Evolutionary conservation across 768 basidiomycete genomes (phyloP), one percentile per base, ranked within the genome.

Genomic region (Kwoniella mangroviensis): DNA sequence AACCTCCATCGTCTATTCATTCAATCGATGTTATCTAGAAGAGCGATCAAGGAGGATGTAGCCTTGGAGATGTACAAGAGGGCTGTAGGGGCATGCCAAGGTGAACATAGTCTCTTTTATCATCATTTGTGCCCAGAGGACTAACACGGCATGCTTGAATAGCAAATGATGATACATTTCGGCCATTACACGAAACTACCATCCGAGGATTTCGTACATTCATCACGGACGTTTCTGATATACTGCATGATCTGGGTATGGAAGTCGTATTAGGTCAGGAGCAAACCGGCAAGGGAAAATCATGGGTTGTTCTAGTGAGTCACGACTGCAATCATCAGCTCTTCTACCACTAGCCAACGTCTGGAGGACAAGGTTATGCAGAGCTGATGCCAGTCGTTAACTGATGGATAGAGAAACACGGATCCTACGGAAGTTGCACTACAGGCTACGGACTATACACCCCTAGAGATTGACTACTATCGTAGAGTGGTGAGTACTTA

Each of bases 11-110:
- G 77, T 49, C 65, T 78, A 26, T 78, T 72, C 52, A 66, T 81
- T 22, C 81, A 82, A 65, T 70, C 73, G 28, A 58, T 82, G 13
- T 72, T 82, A 9, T 75, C 80, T 0, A 63, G 81, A 40, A 66
- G 81, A 40, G 66, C 68, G 4, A 65, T 79, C 52, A 41, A 62
- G 51, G 75, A 81, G 58, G 65, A 74, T 10, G 59, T 76, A 19
- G 77, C 73, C 9, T 45, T 80, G 42, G 77, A 80, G 71, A 55
- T 82, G 26, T 81, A 82, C 70, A 76, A 75, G 28, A 26, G 81
- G 49, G 75, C 77, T 22, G 62, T 78, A 9, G 42, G 54, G 6
- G 79, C 78, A 9, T 69, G 73, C 55, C 71, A 66, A 34, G 69
- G 79, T 82, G 57, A 57, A 34, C 6, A 34, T 34, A 34, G 34